Evolutionary conservation across 2,329 filamentous ascomycete genomes (phyloP).

Genomic region (Aspergillus sergii): DNA sequence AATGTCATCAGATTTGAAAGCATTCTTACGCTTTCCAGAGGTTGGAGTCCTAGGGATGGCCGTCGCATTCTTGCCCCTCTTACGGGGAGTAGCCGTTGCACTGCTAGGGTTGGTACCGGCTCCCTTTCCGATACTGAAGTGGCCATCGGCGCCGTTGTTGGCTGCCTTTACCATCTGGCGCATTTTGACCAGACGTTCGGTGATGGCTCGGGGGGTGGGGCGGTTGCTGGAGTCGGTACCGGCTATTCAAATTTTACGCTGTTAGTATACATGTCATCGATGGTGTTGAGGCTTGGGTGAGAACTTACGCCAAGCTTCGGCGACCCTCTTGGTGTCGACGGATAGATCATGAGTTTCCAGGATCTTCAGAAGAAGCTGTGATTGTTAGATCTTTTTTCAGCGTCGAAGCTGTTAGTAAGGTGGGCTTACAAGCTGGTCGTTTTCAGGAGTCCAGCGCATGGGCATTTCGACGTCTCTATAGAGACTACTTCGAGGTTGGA

Average conservation of each 20-base stretch:
- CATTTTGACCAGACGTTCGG: slow-evolving; percentile 42
- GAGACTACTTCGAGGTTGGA: background rate
- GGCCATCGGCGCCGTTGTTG: slow-evolving; percentile 10
- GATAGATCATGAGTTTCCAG: slow-evolving; percentile 41
- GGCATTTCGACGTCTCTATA: slow-evolving; percentile 30
- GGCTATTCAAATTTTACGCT: background rate
- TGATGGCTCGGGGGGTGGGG: slow-evolving; percentile 45
- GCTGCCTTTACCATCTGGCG: slow-evolving; percentile 25
- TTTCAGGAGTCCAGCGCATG: slow-evolving; percentile 40
- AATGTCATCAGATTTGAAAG: background rate
- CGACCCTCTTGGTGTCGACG: slow-evolving; percentile 37
- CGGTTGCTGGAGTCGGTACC: slow-evolving; percentile 18
- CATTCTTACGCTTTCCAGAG: slow-evolving; percentile 22
- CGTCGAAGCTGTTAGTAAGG: background rate
- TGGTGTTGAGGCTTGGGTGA: background rate
- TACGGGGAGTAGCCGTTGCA: slow-evolving; percentile 16
- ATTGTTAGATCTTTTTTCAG: background rate
- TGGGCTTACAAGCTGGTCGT: slow-evolving; percentile 37
- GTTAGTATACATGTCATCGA: background rate
- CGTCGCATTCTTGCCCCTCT: slow-evolving; percentile 10
- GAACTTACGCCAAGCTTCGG: slow-evolving; percentile 43
- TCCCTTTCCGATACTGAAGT: slow-evolving; percentile 23
- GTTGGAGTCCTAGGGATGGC: slow-evolving; percentile 14
- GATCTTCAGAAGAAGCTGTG: slow-evolving; percentile 44
- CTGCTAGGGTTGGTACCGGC: slow-evolving; percentile 1